Evolutionary conservation across 78 protist species (phyloP).

Genomic region (Anaeramoeba ignava): DNA sequence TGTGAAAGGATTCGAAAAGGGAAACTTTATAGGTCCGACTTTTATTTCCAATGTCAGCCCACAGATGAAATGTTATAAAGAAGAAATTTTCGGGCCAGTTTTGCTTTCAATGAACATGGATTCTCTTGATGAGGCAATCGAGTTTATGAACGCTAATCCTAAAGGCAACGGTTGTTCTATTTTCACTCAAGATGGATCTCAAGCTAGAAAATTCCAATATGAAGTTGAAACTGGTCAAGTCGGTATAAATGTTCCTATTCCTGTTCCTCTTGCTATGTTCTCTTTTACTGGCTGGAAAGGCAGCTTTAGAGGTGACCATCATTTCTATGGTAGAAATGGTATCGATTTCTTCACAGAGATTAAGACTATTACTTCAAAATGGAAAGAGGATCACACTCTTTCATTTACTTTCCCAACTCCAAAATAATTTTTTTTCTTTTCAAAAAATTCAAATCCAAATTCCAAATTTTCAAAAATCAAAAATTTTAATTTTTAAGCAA

Average conservation of each 20-base stretch:
- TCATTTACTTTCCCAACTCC: too few species aligned
- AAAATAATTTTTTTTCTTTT: too few species aligned
- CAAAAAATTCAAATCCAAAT: too few species aligned
- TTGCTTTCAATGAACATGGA: slow-evolving; percentile 50
- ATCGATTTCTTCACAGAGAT: slow-evolving; percentile 71
- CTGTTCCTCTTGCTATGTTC: slow-evolving; percentile 92
- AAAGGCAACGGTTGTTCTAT: slow-evolving; percentile 97
- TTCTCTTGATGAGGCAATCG: slow-evolving; percentile 88
- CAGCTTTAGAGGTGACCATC: slow-evolving; percentile 65
- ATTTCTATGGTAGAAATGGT: slow-evolving; percentile 77
- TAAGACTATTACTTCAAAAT: slow-evolving; percentile 76
- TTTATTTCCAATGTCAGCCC: slow-evolving; percentile 61
- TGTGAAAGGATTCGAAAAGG: slow-evolving; percentile 53
- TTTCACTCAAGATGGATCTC: slow-evolving; percentile 84
- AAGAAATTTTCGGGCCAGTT: slow-evolving; percentile 93
- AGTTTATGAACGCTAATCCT: slow-evolving; percentile 77
- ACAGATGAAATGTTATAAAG: slow-evolving; percentile 56
- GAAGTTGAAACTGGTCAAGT: slow-evolving; percentile 74
- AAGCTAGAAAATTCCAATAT: slow-evolving; percentile 75
- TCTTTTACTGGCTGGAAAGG: slow-evolving; percentile 83
- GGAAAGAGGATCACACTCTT: slow-evolving; percentile 68
- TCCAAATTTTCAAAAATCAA: too few species aligned
- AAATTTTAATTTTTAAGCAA: too few species aligned
- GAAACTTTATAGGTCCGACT: slow-evolving; percentile 89
- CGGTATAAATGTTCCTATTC: slow-evolving; percentile 91